Percentiles rank a stretch among this genome's conserved stretches.
Conservation (phyloP, 352 stramenopile species). For the Globisporangium paroecandrum region DNA sequence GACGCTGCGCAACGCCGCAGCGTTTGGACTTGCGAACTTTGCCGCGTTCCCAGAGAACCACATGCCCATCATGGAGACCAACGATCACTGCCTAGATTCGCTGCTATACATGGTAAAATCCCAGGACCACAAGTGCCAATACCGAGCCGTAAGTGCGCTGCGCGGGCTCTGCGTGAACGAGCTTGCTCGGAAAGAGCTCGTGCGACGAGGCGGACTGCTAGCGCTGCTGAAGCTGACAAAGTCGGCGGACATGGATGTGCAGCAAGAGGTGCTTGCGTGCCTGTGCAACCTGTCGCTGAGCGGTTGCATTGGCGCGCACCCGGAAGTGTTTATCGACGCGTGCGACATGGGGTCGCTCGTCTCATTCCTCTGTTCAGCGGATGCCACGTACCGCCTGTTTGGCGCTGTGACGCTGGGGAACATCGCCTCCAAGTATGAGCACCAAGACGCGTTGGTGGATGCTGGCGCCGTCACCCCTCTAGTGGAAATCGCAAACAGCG, state of each 20-base stretch:
- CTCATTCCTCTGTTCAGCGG: constrained; percentile 93
- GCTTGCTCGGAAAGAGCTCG: constrained; percentile 85
- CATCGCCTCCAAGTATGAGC: constrained; percentile 77
- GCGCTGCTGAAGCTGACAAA: constrained; percentile 88
- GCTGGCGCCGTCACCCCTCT: constrained; percentile 89
- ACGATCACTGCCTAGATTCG: constrained; percentile 41
- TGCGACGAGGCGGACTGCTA: constrained; percentile 81
- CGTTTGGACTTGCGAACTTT: constrained; percentile 94
- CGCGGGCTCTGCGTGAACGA: constrained; percentile 91
- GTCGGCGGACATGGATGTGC: constrained; percentile 92
- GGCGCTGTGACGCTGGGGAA: constrained; percentile 95
- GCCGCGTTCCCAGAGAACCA: constrained; percentile 92
- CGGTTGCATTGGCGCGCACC: constrained; percentile 91
- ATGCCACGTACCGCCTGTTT: constrained; percentile 95
- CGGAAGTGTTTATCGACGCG: constrained; percentile 86
- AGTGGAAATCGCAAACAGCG: constrained; percentile 89
- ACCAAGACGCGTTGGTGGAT: constrained; percentile 79
- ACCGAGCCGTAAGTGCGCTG: constrained; percentile 87
- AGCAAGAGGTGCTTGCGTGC: constrained; percentile 94
- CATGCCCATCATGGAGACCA: constrained; percentile 63
- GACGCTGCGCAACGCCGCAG: constrained; percentile 84
- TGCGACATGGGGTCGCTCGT: constrained; percentile 91
- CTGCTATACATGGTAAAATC: constrained; percentile 56
- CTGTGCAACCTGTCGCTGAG: constrained; percentile 97
- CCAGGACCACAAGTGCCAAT: constrained; percentile 81